These are phyloP conservation scores for Musa itinerans DNA, from an alignment of 176 grass and related monocot genomes.

Conservation along the genomic window DNA sequence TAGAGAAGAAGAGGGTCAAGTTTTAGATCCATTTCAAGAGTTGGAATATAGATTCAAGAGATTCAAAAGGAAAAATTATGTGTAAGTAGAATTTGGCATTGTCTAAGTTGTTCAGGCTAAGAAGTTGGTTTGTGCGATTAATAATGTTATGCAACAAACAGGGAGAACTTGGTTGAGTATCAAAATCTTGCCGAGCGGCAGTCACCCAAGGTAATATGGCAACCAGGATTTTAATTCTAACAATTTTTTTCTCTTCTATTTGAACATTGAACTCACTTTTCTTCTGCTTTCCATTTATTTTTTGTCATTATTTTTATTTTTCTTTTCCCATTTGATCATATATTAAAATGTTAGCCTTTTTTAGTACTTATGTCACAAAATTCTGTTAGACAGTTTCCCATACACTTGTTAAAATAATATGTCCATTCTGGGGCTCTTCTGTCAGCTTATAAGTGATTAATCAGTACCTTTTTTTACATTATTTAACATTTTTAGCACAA, in stretches of 20 bases:
- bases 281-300: background rate
- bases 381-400: too few species aligned
- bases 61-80: constrained; percentile 56
- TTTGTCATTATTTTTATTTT: background rate
- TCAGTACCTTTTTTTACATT: too few species aligned
- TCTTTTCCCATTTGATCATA: too few species aligned
- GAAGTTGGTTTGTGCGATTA: constrained; percentile 13
- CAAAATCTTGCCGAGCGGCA: constrained; percentile 58
- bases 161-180: constrained; percentile 49
- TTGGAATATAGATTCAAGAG: constrained; percentile 65
- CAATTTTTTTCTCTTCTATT: background rate
- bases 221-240: constrained; percentile 4
- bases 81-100: constrained; percentile 49
- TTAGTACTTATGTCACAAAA: background rate
- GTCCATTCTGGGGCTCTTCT: too few species aligned
- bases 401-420: too few species aligned
- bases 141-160: constrained; percentile 30
- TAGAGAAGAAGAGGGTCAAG: background rate
- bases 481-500: too few species aligned
- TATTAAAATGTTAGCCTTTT: too few species aligned
- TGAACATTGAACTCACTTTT: background rate
- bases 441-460: too few species aligned
- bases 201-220: constrained; percentile 56
- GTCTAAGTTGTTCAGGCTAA: constrained; percentile 6
- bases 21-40: constrained; percentile 45